Conservation (phyloP, 2,329 filamentous ascomycete genomes). For the Aureobasidium sp. region DNA sequence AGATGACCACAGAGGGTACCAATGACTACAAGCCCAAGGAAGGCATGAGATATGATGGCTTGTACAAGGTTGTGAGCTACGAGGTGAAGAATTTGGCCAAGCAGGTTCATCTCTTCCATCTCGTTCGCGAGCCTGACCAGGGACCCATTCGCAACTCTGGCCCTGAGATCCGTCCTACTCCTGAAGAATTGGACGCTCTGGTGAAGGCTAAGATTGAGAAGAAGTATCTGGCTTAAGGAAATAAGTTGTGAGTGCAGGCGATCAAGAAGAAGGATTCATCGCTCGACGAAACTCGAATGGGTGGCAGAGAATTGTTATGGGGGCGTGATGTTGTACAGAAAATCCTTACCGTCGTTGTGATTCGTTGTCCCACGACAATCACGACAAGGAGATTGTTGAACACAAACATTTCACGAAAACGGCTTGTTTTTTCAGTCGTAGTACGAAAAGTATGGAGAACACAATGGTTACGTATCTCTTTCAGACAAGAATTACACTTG, state of each 20-base stretch:
- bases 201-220: constrained; percentile 3
- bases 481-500: too few species aligned
- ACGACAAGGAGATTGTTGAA: too few species aligned
- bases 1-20: constrained; percentile 29
- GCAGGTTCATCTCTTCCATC: constrained; percentile 42
- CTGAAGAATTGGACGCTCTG: constrained; percentile 15
- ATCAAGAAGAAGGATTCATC: background rate
- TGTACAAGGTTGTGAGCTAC: constrained; percentile 42
- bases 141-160: constrained; percentile 41
- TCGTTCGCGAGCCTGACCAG: constrained; percentile 39
- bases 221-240: constrained; percentile 10
- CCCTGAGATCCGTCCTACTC: constrained; percentile 37
- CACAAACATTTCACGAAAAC: too few species aligned
- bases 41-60: constrained; percentile 52
- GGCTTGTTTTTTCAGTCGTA: too few species aligned
- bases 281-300: background rate
- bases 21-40: constrained; percentile 36
- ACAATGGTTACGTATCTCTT: too few species aligned
- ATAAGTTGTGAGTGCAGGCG: background rate
- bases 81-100: constrained; percentile 34
- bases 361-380: too few species aligned
- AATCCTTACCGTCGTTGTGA: too few species aligned
- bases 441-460: too few species aligned
- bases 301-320: background rate
- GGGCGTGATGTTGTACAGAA: too few species aligned